Conservation (phyloP, 2,329 filamentous ascomycete genomes). For the Davidsoniella australis region DNA sequence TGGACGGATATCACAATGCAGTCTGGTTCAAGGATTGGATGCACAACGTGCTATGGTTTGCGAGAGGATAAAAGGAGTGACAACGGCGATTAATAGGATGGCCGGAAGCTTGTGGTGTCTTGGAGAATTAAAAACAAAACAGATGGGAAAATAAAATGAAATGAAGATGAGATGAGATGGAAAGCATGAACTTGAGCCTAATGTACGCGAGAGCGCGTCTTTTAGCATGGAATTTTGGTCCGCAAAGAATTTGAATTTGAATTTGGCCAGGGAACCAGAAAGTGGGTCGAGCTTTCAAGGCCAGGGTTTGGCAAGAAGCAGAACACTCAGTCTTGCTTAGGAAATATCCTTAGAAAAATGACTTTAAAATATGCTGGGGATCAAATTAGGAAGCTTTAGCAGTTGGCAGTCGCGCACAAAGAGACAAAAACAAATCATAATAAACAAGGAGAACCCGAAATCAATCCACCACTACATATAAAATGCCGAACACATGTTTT, state of each 20-base stretch:
- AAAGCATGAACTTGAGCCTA: not conserved
- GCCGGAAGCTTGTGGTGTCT: not conserved
- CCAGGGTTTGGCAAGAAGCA: conserved; percentile 1
- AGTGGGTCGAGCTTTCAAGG: conserved; percentile 3
- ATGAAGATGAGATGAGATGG: not conserved
- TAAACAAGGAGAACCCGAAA: too few species aligned
- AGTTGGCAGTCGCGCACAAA: too few species aligned
- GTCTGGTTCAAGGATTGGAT: not conserved
- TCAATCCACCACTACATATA: too few species aligned
- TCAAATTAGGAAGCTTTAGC: too few species aligned
- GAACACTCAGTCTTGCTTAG: not conserved
- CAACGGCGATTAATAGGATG: not conserved
- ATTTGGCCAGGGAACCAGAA: conserved; percentile 4
- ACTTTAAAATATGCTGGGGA: too few species aligned
- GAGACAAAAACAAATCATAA: too few species aligned
- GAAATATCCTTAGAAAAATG: not conserved
- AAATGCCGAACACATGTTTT: too few species aligned
- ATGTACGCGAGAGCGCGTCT: conserved; percentile 9
- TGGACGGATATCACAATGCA: not conserved
- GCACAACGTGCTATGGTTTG: not conserved
- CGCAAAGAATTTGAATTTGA: conserved; percentile 5
- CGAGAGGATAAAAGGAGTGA: not conserved
- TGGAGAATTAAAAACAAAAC: not conserved
- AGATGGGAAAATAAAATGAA: conserved; percentile 1
- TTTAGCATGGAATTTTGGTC: conserved; percentile 5